Evolutionary conservation across 1,284 basidiomycete species (phyloP).

Genomic region (Ustilago lituana): DNA sequence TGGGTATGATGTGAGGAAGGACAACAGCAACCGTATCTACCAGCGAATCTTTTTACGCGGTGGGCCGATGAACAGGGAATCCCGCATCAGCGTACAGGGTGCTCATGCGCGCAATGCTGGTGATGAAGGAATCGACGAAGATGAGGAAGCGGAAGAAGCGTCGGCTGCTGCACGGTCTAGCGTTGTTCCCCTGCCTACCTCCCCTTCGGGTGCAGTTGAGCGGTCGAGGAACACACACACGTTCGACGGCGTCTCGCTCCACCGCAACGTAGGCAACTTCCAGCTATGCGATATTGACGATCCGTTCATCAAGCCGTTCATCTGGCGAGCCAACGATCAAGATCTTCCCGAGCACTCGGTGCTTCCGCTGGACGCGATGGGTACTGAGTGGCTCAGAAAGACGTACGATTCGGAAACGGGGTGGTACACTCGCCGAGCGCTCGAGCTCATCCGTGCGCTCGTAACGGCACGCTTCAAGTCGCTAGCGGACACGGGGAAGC

Average conservation of each 20-base stretch:
- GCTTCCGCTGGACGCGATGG: neutral
- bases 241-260: slow-evolving; percentile 84
- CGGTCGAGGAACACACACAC: slow-evolving; percentile 74
- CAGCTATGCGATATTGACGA: slow-evolving; percentile 92
- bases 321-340: slow-evolving; percentile 22
- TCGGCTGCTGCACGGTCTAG: slow-evolving; percentile 1
- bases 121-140: neutral
- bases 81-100: neutral
- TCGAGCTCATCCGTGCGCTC: slow-evolving; percentile 48
- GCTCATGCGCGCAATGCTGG: too few relatives aligned
- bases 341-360: slow-evolving; percentile 1
- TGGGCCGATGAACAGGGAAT: neutral
- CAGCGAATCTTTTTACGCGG: slow-evolving; percentile 51
- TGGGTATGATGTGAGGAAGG: slow-evolving; percentile 85
- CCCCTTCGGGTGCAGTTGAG: neutral
- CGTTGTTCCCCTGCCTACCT: slow-evolving; percentile 4
- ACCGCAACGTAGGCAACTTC: slow-evolving; percentile 86
- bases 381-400: slow-evolving; percentile 13
- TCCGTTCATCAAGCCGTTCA: slow-evolving; percentile 70
- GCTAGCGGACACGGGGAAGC: slow-evolving; percentile 18
- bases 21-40: slow-evolving; percentile 75
- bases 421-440: slow-evolving; percentile 51
- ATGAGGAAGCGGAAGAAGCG: slow-evolving; percentile 6
- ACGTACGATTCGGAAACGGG: slow-evolving; percentile 42
- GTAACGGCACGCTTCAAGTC: slow-evolving; percentile 45